phyloP scores from a whole-genome alignment of 768 basidiomycete genomes.

The Lactarius quietus region DNA sequence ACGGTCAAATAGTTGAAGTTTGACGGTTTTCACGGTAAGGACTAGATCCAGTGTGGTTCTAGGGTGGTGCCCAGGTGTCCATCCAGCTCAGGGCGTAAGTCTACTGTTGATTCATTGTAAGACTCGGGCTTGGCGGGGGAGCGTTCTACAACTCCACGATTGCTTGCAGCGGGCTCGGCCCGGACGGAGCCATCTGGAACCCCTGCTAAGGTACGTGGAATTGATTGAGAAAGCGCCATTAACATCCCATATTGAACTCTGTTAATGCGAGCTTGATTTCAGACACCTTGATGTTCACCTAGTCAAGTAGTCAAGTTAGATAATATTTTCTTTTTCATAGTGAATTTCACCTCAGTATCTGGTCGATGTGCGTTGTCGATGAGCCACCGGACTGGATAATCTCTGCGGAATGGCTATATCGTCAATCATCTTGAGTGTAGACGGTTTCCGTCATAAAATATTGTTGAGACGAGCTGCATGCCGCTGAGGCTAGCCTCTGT shows the following conservation, averaged over 20 bases:
- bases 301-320: constrained; percentile 1
- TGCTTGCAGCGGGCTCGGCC: constrained; percentile 28
- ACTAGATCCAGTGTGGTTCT: constrained; percentile 73
- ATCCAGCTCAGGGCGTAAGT: constrained; percentile 62
- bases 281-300: constrained; percentile 74
- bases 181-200: constrained; percentile 42
- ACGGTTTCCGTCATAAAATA: constrained; percentile 47
- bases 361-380: constrained; percentile 56
- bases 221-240: constrained; percentile 59
- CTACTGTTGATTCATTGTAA: constrained; percentile 24
- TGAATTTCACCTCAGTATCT: constrained; percentile 62
- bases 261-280: constrained; percentile 84
- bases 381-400: constrained; percentile 59
- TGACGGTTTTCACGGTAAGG: constrained; percentile 65
- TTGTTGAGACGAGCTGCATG: constrained; percentile 74
- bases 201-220: constrained; percentile 60
- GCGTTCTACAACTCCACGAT: constrained; percentile 19
- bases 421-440: constrained; percentile 82
- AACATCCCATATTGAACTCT: constrained; percentile 73
- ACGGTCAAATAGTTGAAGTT: constrained; percentile 81
- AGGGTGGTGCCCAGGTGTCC: constrained; percentile 30
- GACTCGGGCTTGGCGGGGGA: constrained; percentile 26
- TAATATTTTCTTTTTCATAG: constrained; percentile 3
- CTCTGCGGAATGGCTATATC: constrained; percentile 75
- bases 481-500: constrained; percentile 76